phyloP scores from a whole-genome alignment of 768 basidiomycete genomes.

The Phaeotremella fagi region DNA sequence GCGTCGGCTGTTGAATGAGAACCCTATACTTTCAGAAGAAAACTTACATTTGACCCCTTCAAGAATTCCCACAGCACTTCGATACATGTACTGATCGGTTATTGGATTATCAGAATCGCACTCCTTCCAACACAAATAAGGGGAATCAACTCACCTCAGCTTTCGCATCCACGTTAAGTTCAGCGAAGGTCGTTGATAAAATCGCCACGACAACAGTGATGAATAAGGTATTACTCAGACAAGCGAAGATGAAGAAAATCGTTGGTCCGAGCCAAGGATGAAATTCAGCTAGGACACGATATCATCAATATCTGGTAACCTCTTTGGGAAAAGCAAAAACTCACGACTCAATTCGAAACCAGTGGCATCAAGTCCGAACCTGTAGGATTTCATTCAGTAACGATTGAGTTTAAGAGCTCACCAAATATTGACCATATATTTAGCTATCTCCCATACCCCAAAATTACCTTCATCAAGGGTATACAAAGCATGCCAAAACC shows the following conservation, averaged over 20 bases:
- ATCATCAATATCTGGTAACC: background rate
- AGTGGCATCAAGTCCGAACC: conserved; percentile 23
- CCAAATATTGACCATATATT: conserved; percentile 32
- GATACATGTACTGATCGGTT: conserved; percentile 8
- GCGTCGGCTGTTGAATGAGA: conserved; percentile 5
- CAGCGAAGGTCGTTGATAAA: conserved; percentile 13
- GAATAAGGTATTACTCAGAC: conserved; percentile 15
- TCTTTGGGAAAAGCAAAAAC: background rate
- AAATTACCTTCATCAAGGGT: conserved; percentile 18
- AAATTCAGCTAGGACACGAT: conserved; percentile 9
- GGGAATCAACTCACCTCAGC: conserved; percentile 6
- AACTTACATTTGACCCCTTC: conserved; percentile 18
- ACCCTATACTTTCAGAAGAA: background rate
- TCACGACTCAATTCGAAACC: conserved; percentile 15
- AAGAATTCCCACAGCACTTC: conserved; percentile 14
- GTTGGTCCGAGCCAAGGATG: conserved; percentile 14
- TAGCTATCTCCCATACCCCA: conserved; percentile 19
- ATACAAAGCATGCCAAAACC: conserved; percentile 19
- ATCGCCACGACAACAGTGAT: conserved; percentile 16
- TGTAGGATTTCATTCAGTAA: background rate
- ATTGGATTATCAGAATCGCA: background rate
- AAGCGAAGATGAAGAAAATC: conserved; percentile 20
- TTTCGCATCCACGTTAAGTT: conserved; percentile 17
- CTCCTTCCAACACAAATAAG: background rate
- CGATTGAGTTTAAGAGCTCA: background rate